A percentile compares a stretch with the other conserved stretches of the same genome.
These are phyloP conservation scores for Kurtzmaniella fragi DNA, from an alignment of 805 yeast genomes.

Conservation along the genomic window DNA sequence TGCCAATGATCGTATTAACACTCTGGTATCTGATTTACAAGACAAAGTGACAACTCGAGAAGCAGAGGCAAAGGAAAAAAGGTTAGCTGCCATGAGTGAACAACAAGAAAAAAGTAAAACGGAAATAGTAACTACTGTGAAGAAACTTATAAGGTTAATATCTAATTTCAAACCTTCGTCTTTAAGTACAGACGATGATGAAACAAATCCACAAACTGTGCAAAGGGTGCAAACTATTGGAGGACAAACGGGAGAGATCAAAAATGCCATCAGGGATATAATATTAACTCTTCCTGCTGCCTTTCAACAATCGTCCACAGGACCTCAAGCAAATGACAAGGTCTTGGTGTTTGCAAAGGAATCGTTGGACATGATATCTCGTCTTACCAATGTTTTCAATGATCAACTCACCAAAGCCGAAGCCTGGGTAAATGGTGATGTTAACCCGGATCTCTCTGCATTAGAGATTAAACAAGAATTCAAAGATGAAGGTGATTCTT, in stretches of 20 bases:
- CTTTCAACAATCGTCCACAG: conserved; percentile 13
- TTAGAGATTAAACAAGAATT: not conserved
- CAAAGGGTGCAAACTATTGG: not conserved
- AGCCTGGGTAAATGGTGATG: conserved; percentile 60
- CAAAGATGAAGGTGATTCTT: not conserved
- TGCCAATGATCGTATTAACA: conserved; percentile 73
- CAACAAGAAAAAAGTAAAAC: conserved; percentile 50
- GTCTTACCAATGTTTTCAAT: conserved; percentile 78
- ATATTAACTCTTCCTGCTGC: conserved; percentile 64
- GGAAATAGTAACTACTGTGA: conserved; percentile 84
- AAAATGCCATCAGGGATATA: conserved; percentile 74
- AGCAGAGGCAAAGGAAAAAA: conserved; percentile 20
- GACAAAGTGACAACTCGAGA: conserved; percentile 44
- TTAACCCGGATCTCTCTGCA: conserved; percentile 8
- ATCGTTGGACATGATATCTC: conserved; percentile 79
- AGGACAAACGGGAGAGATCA: conserved; percentile 22
- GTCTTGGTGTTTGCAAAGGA: conserved; percentile 83
- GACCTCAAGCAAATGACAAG: conserved; percentile 47
- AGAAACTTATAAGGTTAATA: conserved; percentile 79
- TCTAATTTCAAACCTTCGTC: conserved; percentile 64
- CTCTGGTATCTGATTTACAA: conserved; percentile 62
- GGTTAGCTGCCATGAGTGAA: conserved; percentile 13
- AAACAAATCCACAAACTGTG: not conserved
- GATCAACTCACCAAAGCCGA: conserved; percentile 84
- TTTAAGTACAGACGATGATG: conserved; percentile 13